Percentiles rank a stretch among this genome's conserved stretches.
Conservation (phyloP, 2,329 filamentous ascomycete genomes). For the Metarhizium humberi region DNA sequence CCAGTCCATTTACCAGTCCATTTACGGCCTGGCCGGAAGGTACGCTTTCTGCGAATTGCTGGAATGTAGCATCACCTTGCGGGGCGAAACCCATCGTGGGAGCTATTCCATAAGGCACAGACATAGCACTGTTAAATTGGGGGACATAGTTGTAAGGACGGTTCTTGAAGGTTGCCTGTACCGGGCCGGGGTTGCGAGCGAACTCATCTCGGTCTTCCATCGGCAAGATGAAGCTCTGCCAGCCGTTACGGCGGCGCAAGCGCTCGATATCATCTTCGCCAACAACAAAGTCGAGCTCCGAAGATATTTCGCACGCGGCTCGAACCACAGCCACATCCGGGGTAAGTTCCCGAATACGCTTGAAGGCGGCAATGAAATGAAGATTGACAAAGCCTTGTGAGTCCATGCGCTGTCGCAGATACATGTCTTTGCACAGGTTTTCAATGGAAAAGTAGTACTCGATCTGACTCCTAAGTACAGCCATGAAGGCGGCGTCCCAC, state of each 20-base stretch:
- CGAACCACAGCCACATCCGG: slow-evolving; percentile 65
- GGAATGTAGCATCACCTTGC: slow-evolving; percentile 18
- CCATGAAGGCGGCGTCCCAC: slow-evolving; percentile 40
- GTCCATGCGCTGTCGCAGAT: slow-evolving; percentile 85
- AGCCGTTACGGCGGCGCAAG: slow-evolving; percentile 64
- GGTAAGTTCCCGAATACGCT: slow-evolving; percentile 45
- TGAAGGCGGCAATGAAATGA: slow-evolving; percentile 73
- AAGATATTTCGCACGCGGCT: slow-evolving; percentile 63
- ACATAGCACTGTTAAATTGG: slow-evolving; percentile 23
- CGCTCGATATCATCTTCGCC: slow-evolving; percentile 73
- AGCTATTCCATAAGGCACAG: slow-evolving; percentile 20
- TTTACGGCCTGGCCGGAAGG: slow-evolving; percentile 28
- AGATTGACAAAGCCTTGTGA: slow-evolving; percentile 85
- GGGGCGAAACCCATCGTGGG: slow-evolving; percentile 19
- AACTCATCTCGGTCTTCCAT: slow-evolving; percentile 61
- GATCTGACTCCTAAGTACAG: slow-evolving; percentile 42
- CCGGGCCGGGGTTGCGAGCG: slow-evolving; percentile 63
- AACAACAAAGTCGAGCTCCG: slow-evolving; percentile 62
- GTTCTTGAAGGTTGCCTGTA: slow-evolving; percentile 28
- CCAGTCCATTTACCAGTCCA: slow-evolving; percentile 16
- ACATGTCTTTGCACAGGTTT: slow-evolving; percentile 90
- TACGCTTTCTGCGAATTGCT: slow-evolving; percentile 21
- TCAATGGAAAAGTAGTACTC: slow-evolving; percentile 98
- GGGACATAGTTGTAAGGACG: slow-evolving; percentile 17
- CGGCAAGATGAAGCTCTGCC: slow-evolving; percentile 71